Conservation (phyloP, 2,329 filamentous ascomycete genomes). For the Amauroascus verrucosus region DNA sequence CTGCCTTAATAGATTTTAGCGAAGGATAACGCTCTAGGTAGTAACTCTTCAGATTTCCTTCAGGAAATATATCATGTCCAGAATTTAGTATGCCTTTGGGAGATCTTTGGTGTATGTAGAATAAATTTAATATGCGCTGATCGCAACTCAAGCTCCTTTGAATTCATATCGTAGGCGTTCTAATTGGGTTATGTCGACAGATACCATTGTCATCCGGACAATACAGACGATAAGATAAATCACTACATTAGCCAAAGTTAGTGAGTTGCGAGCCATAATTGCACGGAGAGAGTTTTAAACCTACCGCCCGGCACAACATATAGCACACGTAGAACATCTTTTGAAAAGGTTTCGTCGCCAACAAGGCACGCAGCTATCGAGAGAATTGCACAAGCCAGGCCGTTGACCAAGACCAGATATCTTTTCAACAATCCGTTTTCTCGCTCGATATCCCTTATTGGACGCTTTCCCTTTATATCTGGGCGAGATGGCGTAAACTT, state of each 20-base stretch:
- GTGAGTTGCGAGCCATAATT: conserved; percentile 6
- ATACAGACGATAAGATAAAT: conserved; percentile 26
- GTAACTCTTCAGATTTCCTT: too few relatives aligned
- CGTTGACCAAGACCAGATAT: conserved; percentile 24
- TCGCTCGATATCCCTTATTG: conserved; percentile 19
- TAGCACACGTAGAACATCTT: conserved; percentile 20
- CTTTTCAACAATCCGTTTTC: conserved; percentile 17
- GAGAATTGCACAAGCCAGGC: conserved; percentile 24
- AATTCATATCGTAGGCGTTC: conserved; percentile 34
- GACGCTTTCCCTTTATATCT: conserved; percentile 25
- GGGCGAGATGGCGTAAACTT: conserved; percentile 21
- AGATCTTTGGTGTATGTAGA: too few relatives aligned
- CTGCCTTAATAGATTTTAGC: too few relatives aligned
- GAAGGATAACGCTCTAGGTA: too few relatives aligned
- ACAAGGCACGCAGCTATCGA: conserved; percentile 22
- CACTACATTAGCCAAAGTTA: conserved; percentile 18
- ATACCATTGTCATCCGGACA: conserved; percentile 29
- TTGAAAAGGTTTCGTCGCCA: conserved; percentile 13
- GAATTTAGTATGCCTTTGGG: too few relatives aligned
- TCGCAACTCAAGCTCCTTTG: conserved; percentile 28
- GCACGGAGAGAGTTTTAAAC: conserved; percentile 12
- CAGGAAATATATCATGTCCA: too few relatives aligned
- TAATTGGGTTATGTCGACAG: conserved; percentile 31
- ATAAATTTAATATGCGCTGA: neutral
- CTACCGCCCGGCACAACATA: conserved; percentile 33